These are phyloP conservation scores for Whalleya microplaca DNA, from an alignment of 2,329 filamentous ascomycete species.

Conservation along the genomic window DNA sequence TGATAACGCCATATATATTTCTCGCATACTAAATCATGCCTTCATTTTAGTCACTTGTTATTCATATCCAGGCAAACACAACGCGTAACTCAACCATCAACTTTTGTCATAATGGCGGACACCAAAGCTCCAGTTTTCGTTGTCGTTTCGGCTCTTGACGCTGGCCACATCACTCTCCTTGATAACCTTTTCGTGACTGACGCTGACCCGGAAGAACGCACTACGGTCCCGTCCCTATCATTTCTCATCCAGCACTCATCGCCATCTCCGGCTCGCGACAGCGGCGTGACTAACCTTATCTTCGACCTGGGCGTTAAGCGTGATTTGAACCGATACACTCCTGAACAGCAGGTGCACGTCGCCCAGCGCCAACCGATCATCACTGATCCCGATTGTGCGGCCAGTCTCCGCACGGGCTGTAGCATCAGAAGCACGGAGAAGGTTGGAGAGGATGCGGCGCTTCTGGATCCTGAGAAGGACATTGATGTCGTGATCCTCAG, in stretches of 20 bases:
- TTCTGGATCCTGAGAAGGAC: constrained; percentile 9
- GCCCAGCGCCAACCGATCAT: constrained; percentile 48
- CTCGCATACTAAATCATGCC: too few relatives aligned
- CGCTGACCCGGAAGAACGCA: constrained; percentile 45
- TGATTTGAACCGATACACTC: constrained; percentile 47
- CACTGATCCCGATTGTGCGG: constrained; percentile 48
- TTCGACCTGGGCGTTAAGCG: constrained; percentile 59
- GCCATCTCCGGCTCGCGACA: constrained; percentile 13
- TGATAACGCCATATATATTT: too few relatives aligned
- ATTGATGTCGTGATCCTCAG: constrained; percentile 47
- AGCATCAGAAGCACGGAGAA: background rate
- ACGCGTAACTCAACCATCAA: background rate
- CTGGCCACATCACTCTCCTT: constrained; percentile 49
- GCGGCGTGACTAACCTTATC: constrained; percentile 43
- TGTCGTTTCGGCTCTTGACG: constrained; percentile 42
- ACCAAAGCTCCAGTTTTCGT: constrained; percentile 29
- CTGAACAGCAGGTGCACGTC: constrained; percentile 49
- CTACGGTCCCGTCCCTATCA: constrained; percentile 55
- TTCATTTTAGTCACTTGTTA: background rate
- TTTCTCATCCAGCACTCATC: constrained; percentile 55
- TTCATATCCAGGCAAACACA: background rate
- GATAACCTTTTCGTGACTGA: constrained; percentile 50
- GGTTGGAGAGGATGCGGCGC: background rate
- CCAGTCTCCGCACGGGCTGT: constrained; percentile 37
- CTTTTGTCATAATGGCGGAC: background rate